A percentile compares a stretch with the other conserved stretches of the same genome.
Conservation (phyloP, 2,329 filamentous ascomycete species). For the Pestalotiopsis sp. region DNA sequence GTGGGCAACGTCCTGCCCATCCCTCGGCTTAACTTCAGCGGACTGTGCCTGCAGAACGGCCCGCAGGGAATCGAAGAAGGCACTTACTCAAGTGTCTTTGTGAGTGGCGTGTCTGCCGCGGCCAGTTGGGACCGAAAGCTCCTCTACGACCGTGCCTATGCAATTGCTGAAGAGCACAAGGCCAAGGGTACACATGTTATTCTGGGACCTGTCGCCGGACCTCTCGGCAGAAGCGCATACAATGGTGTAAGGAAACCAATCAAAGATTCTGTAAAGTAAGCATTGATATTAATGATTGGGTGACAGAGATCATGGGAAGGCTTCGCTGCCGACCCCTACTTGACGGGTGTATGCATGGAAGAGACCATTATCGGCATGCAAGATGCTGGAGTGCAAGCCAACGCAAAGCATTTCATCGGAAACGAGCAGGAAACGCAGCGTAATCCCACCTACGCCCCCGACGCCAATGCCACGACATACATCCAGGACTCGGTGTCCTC, state of each 20-base stretch:
- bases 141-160: slow-evolving; percentile 46
- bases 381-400: slow-evolving; percentile 39
- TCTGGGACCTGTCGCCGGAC: slow-evolving; percentile 47
- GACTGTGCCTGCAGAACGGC: slow-evolving; percentile 70
- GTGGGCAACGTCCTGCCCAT: slow-evolving; percentile 45
- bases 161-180: slow-evolving; percentile 62
- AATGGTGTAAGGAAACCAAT: slow-evolving; percentile 39
- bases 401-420: slow-evolving; percentile 40
- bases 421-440: slow-evolving; percentile 29
- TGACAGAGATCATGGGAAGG: slow-evolving; percentile 65
- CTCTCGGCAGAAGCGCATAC: slow-evolving; percentile 45
- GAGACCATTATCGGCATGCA: slow-evolving; percentile 37
- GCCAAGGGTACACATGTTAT: slow-evolving; percentile 75
- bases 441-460: slow-evolving; percentile 6
- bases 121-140: slow-evolving; percentile 71
- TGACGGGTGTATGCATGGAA: slow-evolving; percentile 58
- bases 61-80: slow-evolving; percentile 67
- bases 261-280: not conserved
- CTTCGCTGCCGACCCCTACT: slow-evolving; percentile 66
- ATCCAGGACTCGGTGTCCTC: slow-evolving; percentile 44
- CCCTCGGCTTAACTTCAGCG: slow-evolving; percentile 56
- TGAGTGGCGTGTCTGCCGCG: slow-evolving; percentile 68
- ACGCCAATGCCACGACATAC: slow-evolving; percentile 3
- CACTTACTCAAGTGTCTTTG: slow-evolving; percentile 71
- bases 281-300: not conserved